Evolutionary conservation across 768 basidiomycete genomes (phyloP).

Genomic region (Agaricus subrufescens): DNA sequence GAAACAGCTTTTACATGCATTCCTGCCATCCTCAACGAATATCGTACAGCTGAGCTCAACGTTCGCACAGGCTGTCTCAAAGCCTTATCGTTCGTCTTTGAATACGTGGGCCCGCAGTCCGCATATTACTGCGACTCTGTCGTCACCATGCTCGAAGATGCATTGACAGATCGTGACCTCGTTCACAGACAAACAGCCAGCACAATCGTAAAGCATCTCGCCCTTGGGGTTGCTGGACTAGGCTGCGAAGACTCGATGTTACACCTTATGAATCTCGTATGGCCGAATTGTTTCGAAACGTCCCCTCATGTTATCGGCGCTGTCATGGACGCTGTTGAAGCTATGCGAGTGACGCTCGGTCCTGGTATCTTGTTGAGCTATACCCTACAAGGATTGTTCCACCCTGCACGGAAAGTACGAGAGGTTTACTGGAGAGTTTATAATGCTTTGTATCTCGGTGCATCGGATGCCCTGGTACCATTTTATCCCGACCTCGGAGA

Average conservation of each 20-base stretch:
- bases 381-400: slow-evolving; percentile 92
- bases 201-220: slow-evolving; percentile 97
- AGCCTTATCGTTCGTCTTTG: slow-evolving; percentile 97
- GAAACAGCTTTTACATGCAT: slow-evolving; percentile 94
- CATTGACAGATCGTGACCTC: slow-evolving; percentile 94
- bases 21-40: slow-evolving; percentile 97
- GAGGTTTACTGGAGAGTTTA: slow-evolving; percentile 99
- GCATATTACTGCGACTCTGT: slow-evolving; percentile 97
- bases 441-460: slow-evolving; percentile 90
- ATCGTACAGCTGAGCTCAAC: slow-evolving; percentile 96
- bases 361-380: slow-evolving; percentile 92
- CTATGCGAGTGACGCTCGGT: slow-evolving; percentile 93
- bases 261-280: slow-evolving; percentile 96
- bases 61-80: slow-evolving; percentile 99
- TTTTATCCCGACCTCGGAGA: slow-evolving; percentile 93
- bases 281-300: slow-evolving; percentile 99
- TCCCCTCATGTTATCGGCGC: slow-evolving; percentile 97
- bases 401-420: slow-evolving; percentile 93
- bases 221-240: slow-evolving; percentile 93
- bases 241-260: slow-evolving; percentile 98
- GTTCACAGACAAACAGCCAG: slow-evolving; percentile 98
- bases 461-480: slow-evolving; percentile 87
- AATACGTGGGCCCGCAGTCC: slow-evolving; percentile 96
- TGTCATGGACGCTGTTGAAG: slow-evolving; percentile 97
- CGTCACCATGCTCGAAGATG: slow-evolving; percentile 97